Conservation (phyloP, 2,329 filamentous ascomycete species). For the Paraphaeosphaeria minitans region DNA sequence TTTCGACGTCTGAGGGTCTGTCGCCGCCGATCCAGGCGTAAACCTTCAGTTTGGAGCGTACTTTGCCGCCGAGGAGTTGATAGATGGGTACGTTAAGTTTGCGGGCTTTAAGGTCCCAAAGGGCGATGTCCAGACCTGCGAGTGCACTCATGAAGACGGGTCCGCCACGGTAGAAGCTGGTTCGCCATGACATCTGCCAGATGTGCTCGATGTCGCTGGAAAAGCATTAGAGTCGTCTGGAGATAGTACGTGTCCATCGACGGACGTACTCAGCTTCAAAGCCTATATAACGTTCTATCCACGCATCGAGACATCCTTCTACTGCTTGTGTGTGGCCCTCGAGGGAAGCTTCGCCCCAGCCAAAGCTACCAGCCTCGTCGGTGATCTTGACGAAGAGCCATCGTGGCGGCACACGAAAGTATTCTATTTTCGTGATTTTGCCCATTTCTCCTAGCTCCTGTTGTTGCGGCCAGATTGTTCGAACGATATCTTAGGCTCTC, state of each 20-base stretch:
- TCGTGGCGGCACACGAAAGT: conserved; percentile 74
- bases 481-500: neutral
- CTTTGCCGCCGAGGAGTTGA: conserved; percentile 74
- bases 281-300: conserved; percentile 65
- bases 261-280: conserved; percentile 69
- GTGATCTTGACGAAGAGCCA: conserved; percentile 81
- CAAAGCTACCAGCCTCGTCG: conserved; percentile 66
- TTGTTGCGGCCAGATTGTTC: neutral
- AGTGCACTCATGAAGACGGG: conserved; percentile 82
- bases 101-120: conserved; percentile 77
- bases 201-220: conserved; percentile 76
- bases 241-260: neutral
- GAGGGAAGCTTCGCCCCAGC: conserved; percentile 77
- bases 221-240: neutral
- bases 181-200: conserved; percentile 74
- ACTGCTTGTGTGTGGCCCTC: conserved; percentile 77
- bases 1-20: conserved; percentile 68
- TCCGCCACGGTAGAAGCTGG: conserved; percentile 75
- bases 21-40: conserved; percentile 83
- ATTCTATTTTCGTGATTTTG: conserved; percentile 70
- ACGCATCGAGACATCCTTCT: conserved; percentile 73
- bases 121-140: conserved; percentile 76
- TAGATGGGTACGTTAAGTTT: conserved; percentile 71
- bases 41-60: conserved; percentile 71
- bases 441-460: conserved; percentile 49